These are phyloP conservation scores for Kingdonia uniflora DNA, from an alignment of 164 flowering plant species.

Conservation along the genomic window DNA sequence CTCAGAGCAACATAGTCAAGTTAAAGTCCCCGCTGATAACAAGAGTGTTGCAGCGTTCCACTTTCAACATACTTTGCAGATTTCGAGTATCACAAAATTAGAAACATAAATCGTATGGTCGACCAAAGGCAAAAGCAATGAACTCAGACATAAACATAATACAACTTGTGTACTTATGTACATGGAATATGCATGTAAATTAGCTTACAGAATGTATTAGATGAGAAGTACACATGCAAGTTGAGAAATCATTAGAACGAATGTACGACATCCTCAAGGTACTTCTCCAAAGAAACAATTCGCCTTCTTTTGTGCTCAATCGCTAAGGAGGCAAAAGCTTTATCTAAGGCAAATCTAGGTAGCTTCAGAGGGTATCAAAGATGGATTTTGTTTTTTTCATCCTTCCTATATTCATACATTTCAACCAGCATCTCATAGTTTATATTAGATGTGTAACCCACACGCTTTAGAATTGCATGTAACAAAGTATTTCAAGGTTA, in stretches of 20 bases:
- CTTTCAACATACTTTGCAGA: too few relatives aligned
- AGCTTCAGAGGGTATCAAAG: conserved; percentile 83
- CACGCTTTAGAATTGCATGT: conserved; percentile 78
- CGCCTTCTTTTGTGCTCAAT: conserved; percentile 92
- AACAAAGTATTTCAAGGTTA: neutral
- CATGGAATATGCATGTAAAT: too few relatives aligned
- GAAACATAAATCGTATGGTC: too few relatives aligned
- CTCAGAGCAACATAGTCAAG: too few relatives aligned
- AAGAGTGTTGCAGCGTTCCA: too few relatives aligned
- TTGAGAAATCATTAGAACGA: conserved; percentile 49
- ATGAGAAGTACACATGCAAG: neutral
- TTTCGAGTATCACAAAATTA: too few relatives aligned
- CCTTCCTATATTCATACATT: conserved; percentile 85
- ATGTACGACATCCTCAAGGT: conserved; percentile 80
- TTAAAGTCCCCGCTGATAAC: too few relatives aligned
- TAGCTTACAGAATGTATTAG: too few relatives aligned
- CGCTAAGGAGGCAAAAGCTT: conserved; percentile 87
- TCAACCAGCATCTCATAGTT: conserved; percentile 85
- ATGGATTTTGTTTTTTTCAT: too few relatives aligned
- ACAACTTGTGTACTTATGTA: too few relatives aligned
- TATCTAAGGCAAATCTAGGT: conserved; percentile 95
- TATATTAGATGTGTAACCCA: conserved; percentile 79
- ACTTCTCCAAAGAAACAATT: conserved; percentile 83
- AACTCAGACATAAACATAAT: too few relatives aligned
- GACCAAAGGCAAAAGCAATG: too few relatives aligned